Base-by-base conservation (phyloP, 805 yeast genomes). In the Candida boleticola region DNA sequence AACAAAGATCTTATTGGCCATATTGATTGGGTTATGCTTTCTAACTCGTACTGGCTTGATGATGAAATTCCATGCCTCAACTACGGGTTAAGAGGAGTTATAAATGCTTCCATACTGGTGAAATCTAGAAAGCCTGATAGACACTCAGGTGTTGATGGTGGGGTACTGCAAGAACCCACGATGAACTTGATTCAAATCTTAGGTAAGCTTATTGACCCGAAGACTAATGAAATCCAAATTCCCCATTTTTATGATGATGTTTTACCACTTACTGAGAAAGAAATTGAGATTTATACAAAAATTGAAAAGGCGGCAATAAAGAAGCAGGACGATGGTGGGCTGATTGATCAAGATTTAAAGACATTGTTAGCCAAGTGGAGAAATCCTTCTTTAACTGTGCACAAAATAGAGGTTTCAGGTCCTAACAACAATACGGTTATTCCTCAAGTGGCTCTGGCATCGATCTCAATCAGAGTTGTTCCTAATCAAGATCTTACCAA, bases 71-170 rank as follows among this genome's bases (percentile, higher is more conserved):
- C 99, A 1, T 92, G 97, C 61, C 70, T 93, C 53, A 92, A 92
- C 57, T 93, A 92, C 63, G 99, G 99, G 0, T 70, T 93, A 43
- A 74, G 99, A 57, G 99, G 99, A 39, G 92, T 90, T 1, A 73
- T 93, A 19, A 85, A 89, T 62, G 84, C 88, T 1, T 71, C 81
- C n/a, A 76, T 93, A 2, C 79, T 79, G 27, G 73, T 93, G 9
- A 68, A 71, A 43, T 80, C 89, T 39, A 90, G 83, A 49, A 74
- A 74, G 45, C 95, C 95, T 1, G 97, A 93, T 60, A 70, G 95
- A 44, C 99, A 93, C 58, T 88, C 97, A 0, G 99, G 99, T 47
- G 93, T 93, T 7, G 95, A 89, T 64, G 99, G 99, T 39, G 98
- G 98, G 45, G 82, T 85, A 6, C 77, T 80, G 46, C 74, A 85